Conservation (phyloP, 163 green algal species). For the Volvox carteri region DNA sequence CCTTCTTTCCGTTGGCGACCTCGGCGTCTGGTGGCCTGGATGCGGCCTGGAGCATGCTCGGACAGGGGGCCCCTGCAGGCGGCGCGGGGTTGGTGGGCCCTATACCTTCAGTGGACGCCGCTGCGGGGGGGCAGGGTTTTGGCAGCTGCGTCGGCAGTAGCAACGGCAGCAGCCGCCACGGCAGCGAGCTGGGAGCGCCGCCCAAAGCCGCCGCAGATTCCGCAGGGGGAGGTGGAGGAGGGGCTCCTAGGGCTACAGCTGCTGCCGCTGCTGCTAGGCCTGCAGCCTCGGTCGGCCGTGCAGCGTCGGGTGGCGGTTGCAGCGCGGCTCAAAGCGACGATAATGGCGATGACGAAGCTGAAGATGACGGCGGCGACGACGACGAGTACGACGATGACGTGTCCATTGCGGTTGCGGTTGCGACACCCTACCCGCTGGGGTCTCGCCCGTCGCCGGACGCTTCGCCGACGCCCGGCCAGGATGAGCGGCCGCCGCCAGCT, state of each 20-base stretch:
- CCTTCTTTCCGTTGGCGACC: too few species aligned
- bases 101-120: not conserved
- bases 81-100: not conserved
- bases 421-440: not conserved
- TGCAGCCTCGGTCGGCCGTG: too few species aligned
- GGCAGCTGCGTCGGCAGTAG: slow-evolving; percentile 27
- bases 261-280: not conserved
- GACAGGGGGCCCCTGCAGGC: not conserved
- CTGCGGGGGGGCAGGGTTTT: not conserved
- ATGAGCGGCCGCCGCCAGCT: not conserved
- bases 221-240: not conserved
- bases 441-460: not conserved
- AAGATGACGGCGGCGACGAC: not conserved
- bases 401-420: not conserved
- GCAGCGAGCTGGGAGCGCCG: not conserved
- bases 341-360: not conserved
- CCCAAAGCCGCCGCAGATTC: not conserved
- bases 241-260: not conserved
- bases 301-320: not conserved
- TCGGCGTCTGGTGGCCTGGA: not conserved
- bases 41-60: too few species aligned
- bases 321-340: not conserved
- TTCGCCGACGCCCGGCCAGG: not conserved
- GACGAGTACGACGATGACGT: not conserved
- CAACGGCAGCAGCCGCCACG: not conserved